phyloP scores from a whole-genome alignment of 805 yeast genomes.

The Sugiyamaella lignohabitans region DNA sequence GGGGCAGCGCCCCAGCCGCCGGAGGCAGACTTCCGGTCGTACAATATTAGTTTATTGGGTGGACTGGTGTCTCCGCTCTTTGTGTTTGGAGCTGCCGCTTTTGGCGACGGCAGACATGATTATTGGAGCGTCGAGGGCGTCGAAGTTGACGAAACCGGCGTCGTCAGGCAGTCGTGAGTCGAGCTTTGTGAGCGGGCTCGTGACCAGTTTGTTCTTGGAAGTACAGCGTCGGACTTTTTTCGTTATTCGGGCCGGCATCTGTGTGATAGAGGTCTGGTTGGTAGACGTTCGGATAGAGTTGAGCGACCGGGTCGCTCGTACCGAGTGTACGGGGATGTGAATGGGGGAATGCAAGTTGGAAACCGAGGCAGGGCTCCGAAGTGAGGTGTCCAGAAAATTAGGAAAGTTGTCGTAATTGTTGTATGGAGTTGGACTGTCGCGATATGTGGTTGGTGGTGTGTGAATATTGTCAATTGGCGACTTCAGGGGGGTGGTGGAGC shows the following conservation, averaged over 20 bases:
- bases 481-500: too few relatives aligned
- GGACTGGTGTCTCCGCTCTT: neutral
- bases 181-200: neutral
- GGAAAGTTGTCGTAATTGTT: too few relatives aligned
- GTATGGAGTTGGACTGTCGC: too few relatives aligned
- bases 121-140: constrained; percentile 13
- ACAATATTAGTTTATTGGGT: too few relatives aligned
- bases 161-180: constrained; percentile 10
- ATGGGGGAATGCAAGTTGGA: neutral
- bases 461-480: too few relatives aligned
- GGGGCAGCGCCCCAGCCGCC: too few relatives aligned
- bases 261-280: neutral
- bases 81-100: constrained; percentile 12
- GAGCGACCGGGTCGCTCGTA: neutral
- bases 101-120: constrained; percentile 21
- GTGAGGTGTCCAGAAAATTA: too few relatives aligned
- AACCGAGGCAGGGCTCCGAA: neutral
- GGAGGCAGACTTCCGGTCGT: too few relatives aligned
- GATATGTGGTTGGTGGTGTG: too few relatives aligned
- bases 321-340: neutral
- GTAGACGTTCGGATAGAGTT: neutral
- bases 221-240: neutral
- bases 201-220: neutral
- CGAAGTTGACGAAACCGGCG: constrained; percentile 19
- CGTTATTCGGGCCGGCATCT: neutral